These are phyloP conservation scores for Phyllosticta citribraziliensis DNA, from an alignment of 2,329 filamentous ascomycete genomes.

Conservation along the genomic window DNA sequence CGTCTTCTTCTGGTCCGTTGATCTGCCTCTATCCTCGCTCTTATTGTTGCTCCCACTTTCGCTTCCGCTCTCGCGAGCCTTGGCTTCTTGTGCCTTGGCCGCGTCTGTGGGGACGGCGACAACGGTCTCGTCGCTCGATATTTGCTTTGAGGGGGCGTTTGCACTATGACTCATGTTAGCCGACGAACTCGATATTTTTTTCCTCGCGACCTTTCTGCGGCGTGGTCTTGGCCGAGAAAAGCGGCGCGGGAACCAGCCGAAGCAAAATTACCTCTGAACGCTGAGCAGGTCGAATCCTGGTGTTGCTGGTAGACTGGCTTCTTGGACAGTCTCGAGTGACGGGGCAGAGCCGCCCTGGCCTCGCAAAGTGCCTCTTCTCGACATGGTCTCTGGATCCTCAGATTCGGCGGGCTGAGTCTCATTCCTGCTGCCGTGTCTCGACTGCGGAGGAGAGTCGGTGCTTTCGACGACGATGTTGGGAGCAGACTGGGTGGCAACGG, in stretches of 20 bases:
- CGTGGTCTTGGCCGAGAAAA: not conserved
- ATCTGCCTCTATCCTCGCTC: constrained; percentile 32
- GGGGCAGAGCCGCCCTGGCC: constrained; percentile 48
- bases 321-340: constrained; percentile 81
- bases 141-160: constrained; percentile 13
- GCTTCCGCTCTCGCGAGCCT: constrained; percentile 49
- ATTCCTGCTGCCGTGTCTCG: constrained; percentile 15
- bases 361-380: constrained; percentile 35
- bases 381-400: constrained; percentile 26
- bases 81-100: constrained; percentile 32
- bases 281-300: constrained; percentile 41
- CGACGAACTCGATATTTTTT: not conserved
- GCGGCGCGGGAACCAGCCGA: too few relatives aligned
- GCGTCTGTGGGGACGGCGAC: constrained; percentile 8
- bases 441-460: constrained; percentile 13
- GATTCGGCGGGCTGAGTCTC: constrained; percentile 19
- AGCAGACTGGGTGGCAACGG: constrained; percentile 17
- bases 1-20: constrained; percentile 32
- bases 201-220: not conserved
- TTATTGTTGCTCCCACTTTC: constrained; percentile 54
- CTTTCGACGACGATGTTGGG: constrained; percentile 37
- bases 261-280: constrained; percentile 13
- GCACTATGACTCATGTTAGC: not conserved
- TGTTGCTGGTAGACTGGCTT: constrained; percentile 65
- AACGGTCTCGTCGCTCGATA: constrained; percentile 18